phyloP scores from a whole-genome alignment of 2,329 filamentous ascomycete genomes.

The Ophiostoma piceae region DNA sequence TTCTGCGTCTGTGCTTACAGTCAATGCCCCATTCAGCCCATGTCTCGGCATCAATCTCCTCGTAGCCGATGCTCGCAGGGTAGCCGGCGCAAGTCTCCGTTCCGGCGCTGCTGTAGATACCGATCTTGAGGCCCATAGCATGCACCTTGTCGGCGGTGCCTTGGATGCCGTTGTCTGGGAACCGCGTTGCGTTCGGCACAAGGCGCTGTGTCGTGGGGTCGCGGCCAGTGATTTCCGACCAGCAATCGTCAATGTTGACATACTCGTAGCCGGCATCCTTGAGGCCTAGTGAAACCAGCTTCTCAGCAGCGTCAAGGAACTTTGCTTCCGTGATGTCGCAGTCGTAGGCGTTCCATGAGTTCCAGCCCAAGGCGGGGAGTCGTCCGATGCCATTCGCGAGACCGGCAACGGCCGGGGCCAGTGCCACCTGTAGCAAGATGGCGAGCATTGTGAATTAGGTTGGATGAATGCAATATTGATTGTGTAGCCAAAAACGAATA shows the following conservation, averaged over 20 bases:
- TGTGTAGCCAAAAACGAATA: background rate
- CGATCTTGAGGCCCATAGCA: slow-evolving; percentile 53
- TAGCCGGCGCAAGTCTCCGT: slow-evolving; percentile 50
- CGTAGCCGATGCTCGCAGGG: slow-evolving; percentile 52
- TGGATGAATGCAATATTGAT: background rate
- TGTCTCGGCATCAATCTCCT: slow-evolving; percentile 52
- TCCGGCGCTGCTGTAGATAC: slow-evolving; percentile 56
- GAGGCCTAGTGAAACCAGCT: slow-evolving; percentile 46
- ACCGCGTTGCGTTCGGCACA: slow-evolving; percentile 45
- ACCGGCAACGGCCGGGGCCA: background rate
- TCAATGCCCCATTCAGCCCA: slow-evolving; percentile 57
- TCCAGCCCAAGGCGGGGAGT: slow-evolving; percentile 45
- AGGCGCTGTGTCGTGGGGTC: slow-evolving; percentile 42
- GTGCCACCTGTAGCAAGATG: background rate
- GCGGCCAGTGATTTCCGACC: slow-evolving; percentile 42
- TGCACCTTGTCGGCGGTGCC: slow-evolving; percentile 51
- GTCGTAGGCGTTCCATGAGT: slow-evolving; percentile 49
- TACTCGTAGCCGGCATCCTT: slow-evolving; percentile 53
- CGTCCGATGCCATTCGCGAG: slow-evolving; percentile 24
- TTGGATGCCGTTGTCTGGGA: slow-evolving; percentile 52
- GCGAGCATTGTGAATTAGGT: background rate
- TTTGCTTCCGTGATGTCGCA: slow-evolving; percentile 48
- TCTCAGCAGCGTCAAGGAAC: slow-evolving; percentile 44
- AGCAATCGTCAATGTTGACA: slow-evolving; percentile 61
- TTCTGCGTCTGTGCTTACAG: slow-evolving; percentile 35